Base-by-base conservation (phyloP, 805 yeast genomes). In the Candida maesae region DNA sequence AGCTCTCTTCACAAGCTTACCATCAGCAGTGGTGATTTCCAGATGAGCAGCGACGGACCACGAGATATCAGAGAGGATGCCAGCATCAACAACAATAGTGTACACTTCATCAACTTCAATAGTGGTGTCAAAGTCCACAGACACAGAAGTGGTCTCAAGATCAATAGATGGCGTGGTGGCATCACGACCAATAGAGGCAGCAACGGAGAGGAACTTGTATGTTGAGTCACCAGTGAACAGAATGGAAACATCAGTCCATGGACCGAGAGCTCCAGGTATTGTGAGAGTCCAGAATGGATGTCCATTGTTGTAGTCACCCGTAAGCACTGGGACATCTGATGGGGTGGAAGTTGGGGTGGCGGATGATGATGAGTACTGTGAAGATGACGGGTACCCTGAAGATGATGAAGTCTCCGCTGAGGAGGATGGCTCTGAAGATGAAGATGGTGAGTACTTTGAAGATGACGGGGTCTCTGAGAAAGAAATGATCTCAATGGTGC, bases 231-330 rank as follows among this genome's bases (percentile, higher is more conserved):
- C 34, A 14, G 40, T 12, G 18, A 39, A 43, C 10, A 35, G 27
- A 11, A 50, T 3, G 3, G 38, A 28, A 21, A 49, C 42, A 7
- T 33, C 32, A n/a, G 44, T 34, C 57, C 57, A 51, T 42, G 55
- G 55, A 8, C 52, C 51, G 33, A 51, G 41, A n/a, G 24, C 38
- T 16, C 49, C 50, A 42, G 57, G 56, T 34, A 53, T n/a, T 10
- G 28, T 10, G n/a, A 34, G 16, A 12, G 14, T 11, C 36, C 36
- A 34, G 5, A 7, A 6, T 34, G 36, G 36, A 15, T 7, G 9
- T 19, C 36, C 36, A 17, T 8, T 5, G 15, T n/a, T 25, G 30
- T 15, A 34, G 15, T 19, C 14, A 16, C 36, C 30, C 10, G 24
- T 21, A 10, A 21, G 10, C 7, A 10, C 7, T 21, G 24, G 24